Evolutionary conservation across 768 basidiomycete genomes (phyloP), one percentile per base, ranked within the genome.

Genomic region (Lentinula lateritia): DNA sequence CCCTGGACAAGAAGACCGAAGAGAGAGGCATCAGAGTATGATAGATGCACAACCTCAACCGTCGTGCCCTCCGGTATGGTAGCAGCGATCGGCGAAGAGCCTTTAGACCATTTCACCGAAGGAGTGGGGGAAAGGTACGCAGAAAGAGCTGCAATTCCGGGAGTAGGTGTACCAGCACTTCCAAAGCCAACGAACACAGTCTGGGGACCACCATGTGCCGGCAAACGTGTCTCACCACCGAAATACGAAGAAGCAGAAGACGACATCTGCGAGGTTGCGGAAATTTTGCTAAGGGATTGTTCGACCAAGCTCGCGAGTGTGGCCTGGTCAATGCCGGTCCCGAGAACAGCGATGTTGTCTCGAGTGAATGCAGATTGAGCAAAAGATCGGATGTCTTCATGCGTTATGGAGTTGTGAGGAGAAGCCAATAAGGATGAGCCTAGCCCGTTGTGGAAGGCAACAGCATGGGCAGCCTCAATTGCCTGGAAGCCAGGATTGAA

Each of bases 371-470:
- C 86, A 58, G 83, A 74, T 35, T 82, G 72, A 64, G 93, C 93
- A 68, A 83, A 95, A 2, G 82, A 75, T 70, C 88, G 86, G 68
- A 96, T 82, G 65, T 93, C 89, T 12, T 81, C 82, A 20, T 82
- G 80, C 52, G 86, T 82, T 67, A 92, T 73, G 66, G 81, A 75
- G 23, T 43, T 76, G 70, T 91, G 86, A 15, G 84, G 78, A n/a
- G 88, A 78, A 18, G 94, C 89, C 75, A 92, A 93, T 63, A 98
- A 83, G 23, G 95, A 89, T 66, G 90, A 83, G 67, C 96, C 96
- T 68, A 98, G 93, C 15, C 96, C 96, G 46, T 80, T 81, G 69
- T 95, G 93, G 90, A 98, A 99, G 48, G 96, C 95, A 61, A 95
- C 79, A 48, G 83, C 74, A 72, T 98, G 96, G 4, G 94, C 95